Percentiles rank a stretch among this genome's conserved stretches.
Evolutionary conservation across 2,329 filamentous ascomycete species (phyloP).

Genomic region (Cryphonectria naterciae): DNA sequence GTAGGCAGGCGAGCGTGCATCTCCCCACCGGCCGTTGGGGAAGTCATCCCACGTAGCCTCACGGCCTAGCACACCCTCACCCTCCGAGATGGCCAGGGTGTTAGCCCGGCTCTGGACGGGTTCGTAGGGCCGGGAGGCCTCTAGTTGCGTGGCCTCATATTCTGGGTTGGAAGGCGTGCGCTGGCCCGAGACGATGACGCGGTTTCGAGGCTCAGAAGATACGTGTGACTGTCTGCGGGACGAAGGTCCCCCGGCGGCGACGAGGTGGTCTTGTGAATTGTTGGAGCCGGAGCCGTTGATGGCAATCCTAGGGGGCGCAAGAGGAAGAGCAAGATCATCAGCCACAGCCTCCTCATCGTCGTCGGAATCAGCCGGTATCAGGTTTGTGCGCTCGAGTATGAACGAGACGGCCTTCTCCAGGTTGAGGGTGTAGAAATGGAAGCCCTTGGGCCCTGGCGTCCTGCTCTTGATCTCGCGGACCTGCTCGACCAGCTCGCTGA

Average conservation of each 20-base stretch:
- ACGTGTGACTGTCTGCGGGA: slow-evolving; percentile 74
- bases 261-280: slow-evolving; percentile 31
- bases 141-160: slow-evolving; percentile 74
- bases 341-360: slow-evolving; percentile 53
- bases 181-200: slow-evolving; percentile 76
- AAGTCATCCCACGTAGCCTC: slow-evolving; percentile 99
- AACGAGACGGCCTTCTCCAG: slow-evolving; percentile 95
- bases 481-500: slow-evolving; percentile 81
- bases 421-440: slow-evolving; percentile 98
- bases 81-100: slow-evolving; percentile 91
- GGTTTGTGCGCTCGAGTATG: slow-evolving; percentile 81
- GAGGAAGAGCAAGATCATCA: slow-evolving; percentile 49
- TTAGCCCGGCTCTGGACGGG: slow-evolving; percentile 79
- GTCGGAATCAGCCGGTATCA: slow-evolving; percentile 67
- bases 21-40: slow-evolving; percentile 94
- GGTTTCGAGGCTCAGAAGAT: slow-evolving; percentile 84
- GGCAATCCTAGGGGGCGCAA: slow-evolving; percentile 50
- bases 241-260: slow-evolving; percentile 4
- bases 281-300: slow-evolving; percentile 54
- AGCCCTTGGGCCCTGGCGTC: slow-evolving; percentile 70
- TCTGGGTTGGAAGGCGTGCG: slow-evolving; percentile 59
- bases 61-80: slow-evolving; percentile 83
- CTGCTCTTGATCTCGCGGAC: slow-evolving; percentile 67
- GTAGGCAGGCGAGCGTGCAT: slow-evolving; percentile 89
- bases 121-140: slow-evolving; percentile 76